Evolutionary conservation across 345 rosid genomes (phyloP).

Genomic region (Salix exigua): DNA sequence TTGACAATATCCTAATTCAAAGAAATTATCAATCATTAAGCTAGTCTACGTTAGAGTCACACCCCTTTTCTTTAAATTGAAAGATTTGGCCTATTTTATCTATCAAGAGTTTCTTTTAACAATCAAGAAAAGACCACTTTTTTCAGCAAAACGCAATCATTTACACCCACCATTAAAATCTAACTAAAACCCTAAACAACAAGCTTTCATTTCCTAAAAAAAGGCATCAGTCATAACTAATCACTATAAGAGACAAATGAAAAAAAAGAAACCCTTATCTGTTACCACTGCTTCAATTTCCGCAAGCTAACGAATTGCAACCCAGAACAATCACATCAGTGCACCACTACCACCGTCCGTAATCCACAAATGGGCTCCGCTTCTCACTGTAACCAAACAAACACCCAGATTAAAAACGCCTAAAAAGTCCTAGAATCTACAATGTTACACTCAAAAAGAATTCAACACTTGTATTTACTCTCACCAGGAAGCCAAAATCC

Average conservation of each 20-base stretch:
- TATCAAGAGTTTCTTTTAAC: neutral
- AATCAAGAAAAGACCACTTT: neutral
- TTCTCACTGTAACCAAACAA: neutral
- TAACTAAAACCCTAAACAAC: neutral
- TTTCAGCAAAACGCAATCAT: neutral
- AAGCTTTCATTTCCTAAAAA: neutral
- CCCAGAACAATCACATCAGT: constrained; percentile 62
- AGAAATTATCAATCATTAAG: neutral
- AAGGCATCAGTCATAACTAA: neutral
- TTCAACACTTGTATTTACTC: neutral
- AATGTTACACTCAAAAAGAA: neutral
- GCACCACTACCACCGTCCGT: constrained; percentile 40
- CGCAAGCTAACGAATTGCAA: constrained; percentile 51
- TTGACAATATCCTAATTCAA: neutral
- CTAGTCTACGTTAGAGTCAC: neutral
- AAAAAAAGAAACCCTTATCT: neutral
- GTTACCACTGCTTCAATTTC: constrained; percentile 61
- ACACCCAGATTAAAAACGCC: neutral
- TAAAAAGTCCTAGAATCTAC: neutral
- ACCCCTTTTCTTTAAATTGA: neutral
- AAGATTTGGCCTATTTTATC: neutral
- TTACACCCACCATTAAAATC: neutral
- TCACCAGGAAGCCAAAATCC: constrained; percentile 2
- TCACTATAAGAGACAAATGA: neutral
- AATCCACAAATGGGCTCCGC: constrained; percentile 7